A percentile compares a stretch with the other conserved stretches of the same genome.
phyloP scores from a whole-genome alignment of 495 filamentous ascomycete species.

The Parmelia sp. region DNA sequence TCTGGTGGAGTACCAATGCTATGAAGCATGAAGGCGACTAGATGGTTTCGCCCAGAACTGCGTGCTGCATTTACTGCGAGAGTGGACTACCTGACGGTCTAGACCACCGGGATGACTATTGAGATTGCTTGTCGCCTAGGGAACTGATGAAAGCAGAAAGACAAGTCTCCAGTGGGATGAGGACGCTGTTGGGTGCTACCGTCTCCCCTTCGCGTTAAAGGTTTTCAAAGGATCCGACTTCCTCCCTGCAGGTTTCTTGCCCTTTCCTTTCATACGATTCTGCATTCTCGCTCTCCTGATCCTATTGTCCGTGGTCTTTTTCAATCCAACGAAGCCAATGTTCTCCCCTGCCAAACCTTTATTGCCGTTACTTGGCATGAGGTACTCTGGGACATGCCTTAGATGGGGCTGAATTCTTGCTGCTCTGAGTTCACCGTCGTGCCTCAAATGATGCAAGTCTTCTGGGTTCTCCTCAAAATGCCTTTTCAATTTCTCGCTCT shows the following conservation, averaged over 20 bases:
- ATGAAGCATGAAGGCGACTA: not conserved
- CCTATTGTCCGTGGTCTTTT: slow-evolving; percentile 64
- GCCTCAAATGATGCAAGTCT: slow-evolving; percentile 77
- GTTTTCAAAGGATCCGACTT: slow-evolving; percentile 82
- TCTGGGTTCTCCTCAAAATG: slow-evolving; percentile 96
- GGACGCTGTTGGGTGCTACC: not conserved
- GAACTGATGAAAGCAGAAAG: not conserved
- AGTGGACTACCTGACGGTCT: not conserved
- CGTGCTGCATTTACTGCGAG: not conserved
- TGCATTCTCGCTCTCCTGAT: slow-evolving; percentile 66
- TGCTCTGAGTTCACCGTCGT: slow-evolving; percentile 79
- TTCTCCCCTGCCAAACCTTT: slow-evolving; percentile 55
- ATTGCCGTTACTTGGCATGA: slow-evolving; percentile 74
- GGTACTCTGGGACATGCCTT: slow-evolving; percentile 91
- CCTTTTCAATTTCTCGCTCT: slow-evolving; percentile 85
- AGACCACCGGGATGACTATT: not conserved
- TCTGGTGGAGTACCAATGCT: not conserved
- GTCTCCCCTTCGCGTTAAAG: slow-evolving; percentile 56
- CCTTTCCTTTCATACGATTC: slow-evolving; percentile 49
- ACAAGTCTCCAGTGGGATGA: not conserved
- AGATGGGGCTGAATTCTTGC: slow-evolving; percentile 80
- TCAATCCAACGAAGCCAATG: slow-evolving; percentile 68
- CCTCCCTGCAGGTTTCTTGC: slow-evolving; percentile 43
- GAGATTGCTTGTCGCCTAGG: not conserved
- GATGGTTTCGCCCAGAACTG: not conserved